Evolutionary conservation across 441 rosid species (phyloP), one percentile per base, ranked within the genome.

Genomic region (Populus hybrid): DNA sequence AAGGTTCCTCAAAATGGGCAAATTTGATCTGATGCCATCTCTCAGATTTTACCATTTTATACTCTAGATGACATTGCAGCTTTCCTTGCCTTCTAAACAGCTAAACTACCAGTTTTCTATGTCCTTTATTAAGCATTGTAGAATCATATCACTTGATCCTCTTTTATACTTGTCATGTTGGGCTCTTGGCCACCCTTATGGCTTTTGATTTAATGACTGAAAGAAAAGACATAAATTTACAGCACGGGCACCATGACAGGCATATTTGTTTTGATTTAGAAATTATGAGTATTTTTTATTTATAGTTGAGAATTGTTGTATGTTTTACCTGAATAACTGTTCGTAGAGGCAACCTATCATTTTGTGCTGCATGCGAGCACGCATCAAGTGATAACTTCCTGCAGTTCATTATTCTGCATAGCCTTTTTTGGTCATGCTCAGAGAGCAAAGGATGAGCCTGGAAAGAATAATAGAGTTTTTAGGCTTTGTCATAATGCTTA

Each of bases 361-460:
- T 94, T 85, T 94, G 91, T 79, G 97, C 95, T 7, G 98, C 98
- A 83, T 94, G 97, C 80, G 81, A 85, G 85, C 93, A 91, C 20
- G 95, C 97, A 79, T 94, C 98, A 21, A 89, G 89, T 3, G 98
- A 94, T 76, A 91, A 83, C 82, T 90, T 94, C 83, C 85, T 88
- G n/a, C 94, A 88, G 82, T 85, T 83, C 94, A 92, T 91, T 71
- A 86, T 59, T 82, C 89, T 91, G 92, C 98, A 90, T 23, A 94
- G 76, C 82, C 86, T 84, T 86, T 87, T 90, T 42, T 92, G 83
- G 67, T 94, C 95, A 68, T 90, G 89, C 83, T 94, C 93, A 61
- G 94, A 74, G 64, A 91, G 77, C 71, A 83, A 85, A 78, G 90
- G 93, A 86, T 90, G 98, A 73, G 90, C 86, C 97, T 93, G 89